Evolutionary conservation across 2,329 filamentous ascomycete genomes (phyloP).

Genomic region (Aspergillus sp.): DNA sequence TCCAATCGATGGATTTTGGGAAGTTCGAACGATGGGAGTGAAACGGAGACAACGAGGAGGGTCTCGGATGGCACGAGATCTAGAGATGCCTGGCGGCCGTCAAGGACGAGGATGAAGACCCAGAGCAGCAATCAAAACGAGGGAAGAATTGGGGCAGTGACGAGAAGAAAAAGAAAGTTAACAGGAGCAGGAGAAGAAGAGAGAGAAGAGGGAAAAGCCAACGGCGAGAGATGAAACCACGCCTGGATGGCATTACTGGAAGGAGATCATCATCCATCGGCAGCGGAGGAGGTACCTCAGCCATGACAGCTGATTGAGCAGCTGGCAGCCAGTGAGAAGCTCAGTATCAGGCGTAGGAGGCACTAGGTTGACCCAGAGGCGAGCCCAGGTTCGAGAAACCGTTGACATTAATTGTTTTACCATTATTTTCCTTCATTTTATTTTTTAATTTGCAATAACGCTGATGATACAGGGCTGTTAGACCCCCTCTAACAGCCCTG

Average conservation of each 20-base stretch:
- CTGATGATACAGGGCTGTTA: background rate
- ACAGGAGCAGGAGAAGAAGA: background rate
- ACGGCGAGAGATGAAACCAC: conserved; percentile 21
- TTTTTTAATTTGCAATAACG: conserved; percentile 13
- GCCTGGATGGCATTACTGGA: conserved; percentile 19
- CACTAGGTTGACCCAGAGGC: conserved; percentile 17
- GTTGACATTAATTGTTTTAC: conserved; percentile 15
- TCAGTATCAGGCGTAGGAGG: conserved; percentile 16
- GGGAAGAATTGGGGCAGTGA: conserved; percentile 4
- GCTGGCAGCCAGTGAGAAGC: conserved; percentile 20
- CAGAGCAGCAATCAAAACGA: background rate
- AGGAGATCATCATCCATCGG: conserved; percentile 26
- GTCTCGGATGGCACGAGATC: conserved; percentile 1
- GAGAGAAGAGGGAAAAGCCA: conserved; percentile 6
- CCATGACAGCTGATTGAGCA: conserved; percentile 26
- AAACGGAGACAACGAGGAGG: background rate
- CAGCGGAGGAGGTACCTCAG: background rate
- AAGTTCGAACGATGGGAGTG: background rate
- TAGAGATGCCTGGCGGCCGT: conserved; percentile 1
- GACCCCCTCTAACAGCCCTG: background rate
- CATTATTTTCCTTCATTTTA: conserved; percentile 9
- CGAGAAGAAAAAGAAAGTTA: conserved; percentile 14
- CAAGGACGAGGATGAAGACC: background rate
- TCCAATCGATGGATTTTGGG: background rate
- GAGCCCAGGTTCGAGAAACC: conserved; percentile 21